These are phyloP conservation scores for Intubia oerlemansii DNA, from an alignment of 2,329 filamentous ascomycete genomes.

Conservation along the genomic window DNA sequence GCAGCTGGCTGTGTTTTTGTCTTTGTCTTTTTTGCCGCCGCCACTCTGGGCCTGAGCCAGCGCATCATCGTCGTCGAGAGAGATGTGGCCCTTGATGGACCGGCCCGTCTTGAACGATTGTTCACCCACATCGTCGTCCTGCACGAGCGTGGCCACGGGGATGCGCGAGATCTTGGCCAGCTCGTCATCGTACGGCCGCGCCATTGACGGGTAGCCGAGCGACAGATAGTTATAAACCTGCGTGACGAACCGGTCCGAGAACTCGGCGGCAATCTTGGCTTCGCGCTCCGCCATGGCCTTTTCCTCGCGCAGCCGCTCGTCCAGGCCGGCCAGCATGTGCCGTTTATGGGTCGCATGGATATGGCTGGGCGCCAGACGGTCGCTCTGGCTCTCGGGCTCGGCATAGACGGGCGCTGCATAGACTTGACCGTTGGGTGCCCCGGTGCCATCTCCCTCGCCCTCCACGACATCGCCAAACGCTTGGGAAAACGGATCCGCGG, in stretches of 20 bases:
- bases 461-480: conserved; percentile 15
- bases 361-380: conserved; percentile 15
- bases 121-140: conserved; percentile 39
- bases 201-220: conserved; percentile 73
- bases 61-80: conserved; percentile 28
- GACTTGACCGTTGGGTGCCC: no score
- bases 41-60: no score
- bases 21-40: conserved; percentile 1
- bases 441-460: no score
- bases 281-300: conserved; percentile 27
- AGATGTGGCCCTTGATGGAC: conserved; percentile 52
- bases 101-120: conserved; percentile 1
- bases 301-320: conserved; percentile 27
- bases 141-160: conserved; percentile 43
- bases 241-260: conserved; percentile 67
- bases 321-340: no score
- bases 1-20: no score
- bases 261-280: conserved; percentile 41
- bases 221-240: conserved; percentile 97
- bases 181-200: conserved; percentile 66
- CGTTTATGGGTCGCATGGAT: no score
- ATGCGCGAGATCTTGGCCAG: conserved; percentile 62
- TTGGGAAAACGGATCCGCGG: conserved; percentile 20
- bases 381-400: no score
- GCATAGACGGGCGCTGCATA: no score